These are phyloP conservation scores for Pythium sp. DNA, from an alignment of 352 stramenopile genomes.

Conservation along the genomic window DNA sequence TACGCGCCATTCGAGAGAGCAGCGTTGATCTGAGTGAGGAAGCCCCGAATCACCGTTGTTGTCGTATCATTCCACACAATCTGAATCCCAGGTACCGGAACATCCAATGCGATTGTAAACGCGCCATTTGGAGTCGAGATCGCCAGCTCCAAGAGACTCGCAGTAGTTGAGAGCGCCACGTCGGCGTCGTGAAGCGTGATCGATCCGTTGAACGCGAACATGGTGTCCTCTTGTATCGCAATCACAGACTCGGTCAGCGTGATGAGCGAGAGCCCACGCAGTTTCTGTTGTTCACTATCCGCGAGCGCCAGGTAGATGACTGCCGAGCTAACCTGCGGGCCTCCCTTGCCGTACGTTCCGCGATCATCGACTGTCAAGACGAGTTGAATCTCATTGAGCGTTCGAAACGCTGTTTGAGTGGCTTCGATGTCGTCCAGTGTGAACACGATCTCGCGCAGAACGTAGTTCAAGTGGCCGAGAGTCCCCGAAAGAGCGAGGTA, in stretches of 20 bases:
- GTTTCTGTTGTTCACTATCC: neutral
- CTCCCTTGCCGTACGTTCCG: conserved; percentile 46
- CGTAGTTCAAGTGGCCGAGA: conserved; percentile 34
- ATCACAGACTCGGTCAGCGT: conserved; percentile 26
- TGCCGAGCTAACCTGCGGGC: conserved; percentile 36
- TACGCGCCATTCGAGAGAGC: conserved; percentile 54
- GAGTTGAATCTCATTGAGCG: conserved; percentile 32
- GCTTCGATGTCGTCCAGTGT: conserved; percentile 32
- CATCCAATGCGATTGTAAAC: conserved; percentile 21
- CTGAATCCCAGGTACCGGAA: conserved; percentile 24
- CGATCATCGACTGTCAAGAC: conserved; percentile 59
- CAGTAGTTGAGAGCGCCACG: conserved; percentile 15
- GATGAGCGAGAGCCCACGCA: conserved; percentile 6
- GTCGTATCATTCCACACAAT: conserved; percentile 25
- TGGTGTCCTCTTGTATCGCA: conserved; percentile 37
- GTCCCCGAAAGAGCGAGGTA: conserved; percentile 40
- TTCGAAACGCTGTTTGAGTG: neutral
- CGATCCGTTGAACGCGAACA: conserved; percentile 27
- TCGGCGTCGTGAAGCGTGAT: conserved; percentile 34
- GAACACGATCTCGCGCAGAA: conserved; percentile 46
- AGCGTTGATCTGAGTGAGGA: conserved; percentile 47
- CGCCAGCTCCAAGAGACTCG: conserved; percentile 31
- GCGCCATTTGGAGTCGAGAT: conserved; percentile 24
- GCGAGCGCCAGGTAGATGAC: conserved; percentile 28
- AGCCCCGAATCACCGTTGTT: conserved; percentile 36